These are phyloP conservation scores for Neopestalotiopsis rosae DNA, from an alignment of 2,329 filamentous ascomycete species.

Conservation along the genomic window DNA sequence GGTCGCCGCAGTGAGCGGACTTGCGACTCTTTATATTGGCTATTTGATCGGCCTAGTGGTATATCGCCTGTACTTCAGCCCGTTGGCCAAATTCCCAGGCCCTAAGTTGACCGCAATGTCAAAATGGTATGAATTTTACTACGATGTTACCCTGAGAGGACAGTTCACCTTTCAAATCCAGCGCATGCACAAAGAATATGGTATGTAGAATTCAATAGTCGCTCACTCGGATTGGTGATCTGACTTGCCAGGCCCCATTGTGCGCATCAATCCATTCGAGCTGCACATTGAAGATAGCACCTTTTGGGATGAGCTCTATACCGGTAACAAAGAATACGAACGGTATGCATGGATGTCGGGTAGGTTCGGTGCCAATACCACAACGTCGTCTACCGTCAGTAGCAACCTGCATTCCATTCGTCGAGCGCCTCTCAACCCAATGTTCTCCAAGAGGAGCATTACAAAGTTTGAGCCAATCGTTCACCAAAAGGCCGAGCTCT, in stretches of 20 bases:
- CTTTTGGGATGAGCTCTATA: conserved; percentile 13
- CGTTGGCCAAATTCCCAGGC: conserved; percentile 23
- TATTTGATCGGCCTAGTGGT: neutral
- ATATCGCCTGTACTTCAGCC: conserved; percentile 5
- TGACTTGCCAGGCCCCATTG: conserved; percentile 5
- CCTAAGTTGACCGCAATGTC: conserved; percentile 25
- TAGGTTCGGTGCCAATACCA: neutral
- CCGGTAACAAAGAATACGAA: conserved; percentile 13
- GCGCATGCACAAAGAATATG: conserved; percentile 25
- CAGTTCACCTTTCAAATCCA: conserved; percentile 23
- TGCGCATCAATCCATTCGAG: conserved; percentile 14
- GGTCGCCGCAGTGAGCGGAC: neutral
- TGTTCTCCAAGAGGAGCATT: conserved; percentile 7
- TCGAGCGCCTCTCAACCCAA: conserved; percentile 1
- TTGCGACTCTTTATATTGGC: neutral
- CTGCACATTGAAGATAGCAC: conserved; percentile 7
- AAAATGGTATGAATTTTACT: conserved; percentile 24
- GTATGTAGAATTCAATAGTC: neutral
- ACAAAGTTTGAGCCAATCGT: neutral
- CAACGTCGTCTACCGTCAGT: conserved; percentile 13
- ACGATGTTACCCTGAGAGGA: conserved; percentile 23
- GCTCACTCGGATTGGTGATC: neutral
- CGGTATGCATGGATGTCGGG: conserved; percentile 16
- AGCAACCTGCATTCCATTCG: conserved; percentile 18
- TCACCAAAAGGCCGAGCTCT: neutral